phyloP scores from a whole-genome alignment of 2,329 filamentous ascomycete species.

The Xylariaceae sp. region DNA sequence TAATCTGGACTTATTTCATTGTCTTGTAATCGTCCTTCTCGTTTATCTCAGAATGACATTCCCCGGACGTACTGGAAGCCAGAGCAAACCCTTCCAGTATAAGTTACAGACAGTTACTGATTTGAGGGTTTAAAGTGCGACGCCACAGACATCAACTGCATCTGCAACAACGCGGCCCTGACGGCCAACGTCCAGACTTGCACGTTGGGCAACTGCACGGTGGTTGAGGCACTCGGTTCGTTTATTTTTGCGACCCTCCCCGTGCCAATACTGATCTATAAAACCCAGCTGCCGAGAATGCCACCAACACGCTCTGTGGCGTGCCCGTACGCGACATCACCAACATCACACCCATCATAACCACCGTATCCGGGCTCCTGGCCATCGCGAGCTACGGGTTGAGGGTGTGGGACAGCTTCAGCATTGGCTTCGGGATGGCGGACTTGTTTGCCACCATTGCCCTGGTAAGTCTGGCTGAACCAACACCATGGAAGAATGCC shows the following conservation, averaged over 20 bases:
- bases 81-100: too few species aligned
- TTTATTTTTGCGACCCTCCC: not conserved
- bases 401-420: conserved; percentile 5
- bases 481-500: not conserved
- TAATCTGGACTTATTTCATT: too few species aligned
- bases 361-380: conserved; percentile 4
- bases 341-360: conserved; percentile 3
- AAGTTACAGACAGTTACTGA: too few species aligned
- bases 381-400: conserved; percentile 3
- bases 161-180: conserved; percentile 5
- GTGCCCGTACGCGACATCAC: conserved; percentile 6
- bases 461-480: conserved; percentile 4
- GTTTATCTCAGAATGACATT: too few species aligned
- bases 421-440: conserved; percentile 1
- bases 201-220: conserved; percentile 5
- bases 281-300: conserved; percentile 5
- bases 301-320: conserved; percentile 7
- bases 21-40: too few species aligned
- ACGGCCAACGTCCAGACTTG: conserved; percentile 6
- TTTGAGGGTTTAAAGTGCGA: conserved; percentile 6
- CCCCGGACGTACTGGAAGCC: too few species aligned
- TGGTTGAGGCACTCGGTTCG: conserved; percentile 7
- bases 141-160: conserved; percentile 4
- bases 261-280: not conserved
- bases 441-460: conserved; percentile 5